These are phyloP conservation scores for Miscanthus lutarioriparius DNA, from an alignment of 176 grass and related monocot genomes.

Conservation along the genomic window DNA sequence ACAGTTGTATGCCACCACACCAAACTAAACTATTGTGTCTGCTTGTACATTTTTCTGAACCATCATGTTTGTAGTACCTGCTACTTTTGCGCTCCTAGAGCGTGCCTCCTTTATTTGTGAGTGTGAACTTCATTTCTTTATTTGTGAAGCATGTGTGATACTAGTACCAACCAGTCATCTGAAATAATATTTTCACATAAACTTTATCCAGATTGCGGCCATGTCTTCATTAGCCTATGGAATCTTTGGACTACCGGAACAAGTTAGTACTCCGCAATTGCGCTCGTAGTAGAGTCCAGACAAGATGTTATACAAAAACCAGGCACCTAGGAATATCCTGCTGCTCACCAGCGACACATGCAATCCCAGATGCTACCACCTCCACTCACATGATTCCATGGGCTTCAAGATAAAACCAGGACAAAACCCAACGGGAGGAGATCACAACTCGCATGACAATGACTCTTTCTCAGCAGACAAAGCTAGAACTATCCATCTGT, in stretches of 20 bases:
- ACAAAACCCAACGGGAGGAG: conserved; percentile 33
- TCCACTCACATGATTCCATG: conserved; percentile 41
- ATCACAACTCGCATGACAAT: conserved; percentile 9
- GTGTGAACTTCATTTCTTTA: background rate
- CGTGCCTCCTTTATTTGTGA: too few relatives aligned
- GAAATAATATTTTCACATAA: background rate
- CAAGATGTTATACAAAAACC: conserved; percentile 1
- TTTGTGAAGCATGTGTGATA: background rate
- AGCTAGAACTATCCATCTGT: background rate
- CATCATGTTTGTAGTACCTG: too few relatives aligned
- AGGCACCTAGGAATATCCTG: conserved; percentile 24
- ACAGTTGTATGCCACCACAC: too few relatives aligned
- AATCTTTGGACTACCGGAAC: background rate
- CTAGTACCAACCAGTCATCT: background rate
- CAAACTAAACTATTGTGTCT: too few relatives aligned
- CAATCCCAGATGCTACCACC: conserved; percentile 20
- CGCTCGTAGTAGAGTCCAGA: background rate
- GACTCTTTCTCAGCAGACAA: conserved; percentile 25
- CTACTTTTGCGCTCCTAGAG: too few relatives aligned
- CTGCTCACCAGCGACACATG: background rate
- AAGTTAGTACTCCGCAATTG: background rate
- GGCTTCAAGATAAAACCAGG: background rate
- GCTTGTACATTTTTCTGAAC: too few relatives aligned
- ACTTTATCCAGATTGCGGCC: background rate
- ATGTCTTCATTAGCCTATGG: background rate